Evolutionary conservation across 2,329 filamentous ascomycete genomes (phyloP).

Genomic region (Neocucurbitaria cava): DNA sequence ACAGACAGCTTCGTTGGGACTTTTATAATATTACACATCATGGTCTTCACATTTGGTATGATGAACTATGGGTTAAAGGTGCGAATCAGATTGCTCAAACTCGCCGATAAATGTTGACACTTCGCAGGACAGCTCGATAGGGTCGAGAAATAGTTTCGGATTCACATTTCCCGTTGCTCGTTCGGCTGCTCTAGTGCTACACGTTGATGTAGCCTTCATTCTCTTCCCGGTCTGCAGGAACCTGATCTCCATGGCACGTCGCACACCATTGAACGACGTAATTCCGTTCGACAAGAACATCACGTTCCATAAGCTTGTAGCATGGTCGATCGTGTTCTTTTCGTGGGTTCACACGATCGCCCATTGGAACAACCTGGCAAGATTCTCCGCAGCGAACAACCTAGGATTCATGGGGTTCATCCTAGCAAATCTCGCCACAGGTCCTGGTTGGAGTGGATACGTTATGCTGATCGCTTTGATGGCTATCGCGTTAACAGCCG

Average conservation of each 20-base stretch:
- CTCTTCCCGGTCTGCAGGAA: constrained; percentile 84
- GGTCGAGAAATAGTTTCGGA: constrained; percentile 72
- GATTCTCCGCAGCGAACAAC: constrained; percentile 75
- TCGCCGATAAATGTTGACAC: constrained; percentile 11
- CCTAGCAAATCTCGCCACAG: constrained; percentile 77
- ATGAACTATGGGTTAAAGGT: constrained; percentile 79
- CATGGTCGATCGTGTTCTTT: constrained; percentile 89
- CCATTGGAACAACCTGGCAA: constrained; percentile 86
- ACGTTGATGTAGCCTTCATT: constrained; percentile 81
- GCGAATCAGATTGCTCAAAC: constrained; percentile 3
- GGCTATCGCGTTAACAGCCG: constrained; percentile 78
- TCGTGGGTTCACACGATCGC: constrained; percentile 86
- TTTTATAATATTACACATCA: constrained; percentile 74
- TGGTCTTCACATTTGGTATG: constrained; percentile 82
- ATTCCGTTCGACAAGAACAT: constrained; percentile 91
- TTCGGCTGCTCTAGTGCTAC: constrained; percentile 76
- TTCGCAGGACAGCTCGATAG: constrained; percentile 66
- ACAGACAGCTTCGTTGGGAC: constrained; percentile 73
- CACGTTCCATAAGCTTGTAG: constrained; percentile 83
- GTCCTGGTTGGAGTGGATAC: constrained; percentile 86
- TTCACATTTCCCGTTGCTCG: constrained; percentile 79
- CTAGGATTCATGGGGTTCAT: constrained; percentile 81
- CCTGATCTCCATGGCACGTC: constrained; percentile 79
- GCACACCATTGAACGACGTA: constrained; percentile 83
- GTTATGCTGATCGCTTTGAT: constrained; percentile 81